Conservation (phyloP, 73 alveolate species). For the Tetrahymena borealis region DNA sequence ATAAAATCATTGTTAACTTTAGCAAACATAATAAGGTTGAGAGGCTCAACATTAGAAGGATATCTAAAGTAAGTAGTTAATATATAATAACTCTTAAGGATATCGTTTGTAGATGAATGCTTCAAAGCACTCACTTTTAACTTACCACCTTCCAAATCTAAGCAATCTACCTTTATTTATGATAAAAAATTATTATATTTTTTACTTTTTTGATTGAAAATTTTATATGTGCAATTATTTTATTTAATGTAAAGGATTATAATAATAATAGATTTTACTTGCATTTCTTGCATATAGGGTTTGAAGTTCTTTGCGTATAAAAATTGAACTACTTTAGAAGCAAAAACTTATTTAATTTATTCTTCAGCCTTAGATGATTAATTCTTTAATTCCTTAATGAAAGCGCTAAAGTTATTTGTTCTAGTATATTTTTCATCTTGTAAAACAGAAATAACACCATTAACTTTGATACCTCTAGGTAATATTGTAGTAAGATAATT, state of each 20-base stretch:
- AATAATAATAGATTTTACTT: neutral
- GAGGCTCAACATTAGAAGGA: neutral
- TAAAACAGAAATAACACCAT: neutral
- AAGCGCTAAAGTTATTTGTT: neutral
- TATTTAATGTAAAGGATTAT: too few species aligned
- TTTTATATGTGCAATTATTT: too few species aligned
- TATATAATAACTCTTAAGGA: neutral
- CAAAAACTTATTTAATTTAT: neutral
- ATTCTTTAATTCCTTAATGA: neutral
- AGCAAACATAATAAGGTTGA: neutral
- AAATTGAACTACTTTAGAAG: neutral
- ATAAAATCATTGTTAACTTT: neutral
- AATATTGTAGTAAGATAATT: neutral
- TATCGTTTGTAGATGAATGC: neutral
- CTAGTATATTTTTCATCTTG: neutral
- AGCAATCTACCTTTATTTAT: neutral
- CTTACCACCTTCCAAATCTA: neutral
- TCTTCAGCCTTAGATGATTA: neutral
- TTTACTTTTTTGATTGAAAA: too few species aligned
- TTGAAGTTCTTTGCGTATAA: neutral
- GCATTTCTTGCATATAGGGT: neutral
- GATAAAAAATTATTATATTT: too few species aligned
- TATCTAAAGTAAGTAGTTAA: neutral
- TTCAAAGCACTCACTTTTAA: neutral
- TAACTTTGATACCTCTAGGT: neutral